phyloP scores from a whole-genome alignment of 78 protist genomes.

The Chrysochromulina parva region DNA sequence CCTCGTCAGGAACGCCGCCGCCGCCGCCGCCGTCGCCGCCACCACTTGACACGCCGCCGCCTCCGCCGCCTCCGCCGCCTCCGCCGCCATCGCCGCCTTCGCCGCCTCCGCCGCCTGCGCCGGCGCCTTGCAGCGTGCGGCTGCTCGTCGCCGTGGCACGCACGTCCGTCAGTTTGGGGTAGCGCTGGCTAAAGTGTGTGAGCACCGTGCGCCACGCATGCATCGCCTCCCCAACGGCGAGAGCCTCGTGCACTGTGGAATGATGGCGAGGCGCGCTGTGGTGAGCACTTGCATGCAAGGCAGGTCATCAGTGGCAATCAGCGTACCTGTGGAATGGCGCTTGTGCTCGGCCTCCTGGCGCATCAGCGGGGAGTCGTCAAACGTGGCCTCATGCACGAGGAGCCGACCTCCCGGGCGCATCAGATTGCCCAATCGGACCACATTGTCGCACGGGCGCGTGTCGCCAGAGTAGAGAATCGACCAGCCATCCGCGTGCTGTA shows the following conservation, averaged over 20 bases:
- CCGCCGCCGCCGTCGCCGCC: too few species aligned
- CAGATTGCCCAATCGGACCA: slow-evolving; percentile 17
- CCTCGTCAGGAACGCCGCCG: too few species aligned
- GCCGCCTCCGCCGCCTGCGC: too few species aligned
- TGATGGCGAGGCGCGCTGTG: too few species aligned
- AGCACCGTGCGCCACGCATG: slow-evolving; percentile 65
- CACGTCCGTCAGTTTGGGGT: neutral
- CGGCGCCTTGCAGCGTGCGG: too few species aligned
- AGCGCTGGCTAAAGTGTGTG: slow-evolving; percentile 91
- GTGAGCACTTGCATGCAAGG: too few species aligned
- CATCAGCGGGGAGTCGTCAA: slow-evolving; percentile 57
- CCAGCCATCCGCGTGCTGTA: slow-evolving; percentile 55
- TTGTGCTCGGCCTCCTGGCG: slow-evolving; percentile 14
- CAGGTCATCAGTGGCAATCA: too few species aligned
- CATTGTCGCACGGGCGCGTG: slow-evolving; percentile 76
- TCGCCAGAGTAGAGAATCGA: slow-evolving; percentile 86
- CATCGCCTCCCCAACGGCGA: slow-evolving; percentile 66
- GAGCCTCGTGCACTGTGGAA: slow-evolving; percentile 64
- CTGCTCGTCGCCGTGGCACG: neutral
- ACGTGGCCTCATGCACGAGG: slow-evolving; percentile 92
- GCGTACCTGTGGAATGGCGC: slow-evolving; percentile 50
- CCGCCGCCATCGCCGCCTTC: too few species aligned
- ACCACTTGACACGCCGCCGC: too few species aligned
- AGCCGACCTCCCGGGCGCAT: neutral
- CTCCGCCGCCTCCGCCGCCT: too few species aligned